Evolutionary conservation across 2,329 filamentous ascomycete genomes (phyloP).

Genomic region (Monosporascus cannonballus): DNA sequence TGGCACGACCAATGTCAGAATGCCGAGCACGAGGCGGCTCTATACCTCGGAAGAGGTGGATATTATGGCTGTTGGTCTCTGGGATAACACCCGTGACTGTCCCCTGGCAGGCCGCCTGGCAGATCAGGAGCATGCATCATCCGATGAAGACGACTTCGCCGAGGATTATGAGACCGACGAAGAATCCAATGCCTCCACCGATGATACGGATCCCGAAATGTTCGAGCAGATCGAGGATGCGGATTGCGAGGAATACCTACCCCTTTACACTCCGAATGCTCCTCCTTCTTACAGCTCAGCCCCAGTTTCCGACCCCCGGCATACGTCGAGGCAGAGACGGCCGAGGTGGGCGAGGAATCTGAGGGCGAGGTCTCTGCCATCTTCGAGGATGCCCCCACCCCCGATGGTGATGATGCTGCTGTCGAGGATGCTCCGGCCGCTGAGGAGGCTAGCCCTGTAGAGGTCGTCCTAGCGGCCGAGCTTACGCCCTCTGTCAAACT

Average conservation of each 20-base stretch:
- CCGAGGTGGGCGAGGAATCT: not conserved
- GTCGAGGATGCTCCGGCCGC: too few species aligned
- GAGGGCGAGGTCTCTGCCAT: too few species aligned
- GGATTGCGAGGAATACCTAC: constrained; percentile 1
- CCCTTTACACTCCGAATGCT: not conserved
- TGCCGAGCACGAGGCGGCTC: constrained; percentile 3
- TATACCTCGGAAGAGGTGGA: constrained; percentile 9
- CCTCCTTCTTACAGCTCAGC: not conserved
- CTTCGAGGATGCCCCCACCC: too few species aligned
- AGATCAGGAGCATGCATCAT: not conserved
- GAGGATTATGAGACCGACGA: not conserved
- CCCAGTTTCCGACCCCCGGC: not conserved
- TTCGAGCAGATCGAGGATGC: not conserved
- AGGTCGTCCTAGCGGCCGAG: not conserved
- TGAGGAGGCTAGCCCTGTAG: not conserved
- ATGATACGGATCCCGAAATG: not conserved
- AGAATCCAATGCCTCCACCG: not conserved
- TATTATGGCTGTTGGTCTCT: constrained; percentile 1
- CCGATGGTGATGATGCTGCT: too few species aligned
- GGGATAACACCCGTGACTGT: not conserved
- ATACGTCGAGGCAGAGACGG: not conserved
- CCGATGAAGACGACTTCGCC: not conserved
- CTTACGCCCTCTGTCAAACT: not conserved
- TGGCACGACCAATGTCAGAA: constrained; percentile 5
- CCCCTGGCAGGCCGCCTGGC: not conserved